Evolutionary conservation across 495 filamentous ascomycete species (phyloP).

Genomic region (Chaetomidium leptoderma): DNA sequence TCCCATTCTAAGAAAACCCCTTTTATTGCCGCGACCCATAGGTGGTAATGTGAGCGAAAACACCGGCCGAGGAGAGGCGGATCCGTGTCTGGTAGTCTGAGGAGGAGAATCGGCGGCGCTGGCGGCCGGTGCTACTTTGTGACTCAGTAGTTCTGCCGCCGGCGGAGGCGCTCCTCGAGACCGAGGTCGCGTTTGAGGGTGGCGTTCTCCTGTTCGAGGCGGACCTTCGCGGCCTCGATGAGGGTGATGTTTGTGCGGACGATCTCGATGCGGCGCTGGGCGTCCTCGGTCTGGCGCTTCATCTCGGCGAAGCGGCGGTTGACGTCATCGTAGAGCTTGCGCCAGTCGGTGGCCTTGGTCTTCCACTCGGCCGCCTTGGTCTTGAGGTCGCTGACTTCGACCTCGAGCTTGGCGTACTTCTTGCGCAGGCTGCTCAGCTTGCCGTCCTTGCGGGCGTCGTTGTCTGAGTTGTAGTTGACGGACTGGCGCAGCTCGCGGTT

Average conservation of each 20-base stretch:
- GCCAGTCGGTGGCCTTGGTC: conserved; percentile 10
- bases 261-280: conserved; percentile 12
- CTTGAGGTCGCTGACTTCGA: conserved; percentile 15
- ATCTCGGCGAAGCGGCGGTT: conserved; percentile 12
- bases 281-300: too few relatives aligned
- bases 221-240: not conserved
- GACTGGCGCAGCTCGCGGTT: conserved; percentile 29
- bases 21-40: not conserved
- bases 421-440: conserved; percentile 20
- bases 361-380: conserved; percentile 9
- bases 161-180: conserved; percentile 7
- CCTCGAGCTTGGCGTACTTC: conserved; percentile 22
- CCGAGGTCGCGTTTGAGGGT: conserved; percentile 8
- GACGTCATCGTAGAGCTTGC: conserved; percentile 21
- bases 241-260: conserved; percentile 10
- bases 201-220: conserved; percentile 18
- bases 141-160: not conserved
- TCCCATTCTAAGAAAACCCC: not conserved
- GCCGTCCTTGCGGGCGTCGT: conserved; percentile 18
- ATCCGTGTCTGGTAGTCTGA: too few relatives aligned
- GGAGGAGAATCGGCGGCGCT: too few relatives aligned
- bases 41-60: not conserved
- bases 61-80: not conserved
- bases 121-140: too few relatives aligned
- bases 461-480: conserved; percentile 18